phyloP scores from a whole-genome alignment of 345 rosid species.

The Cardamine chenopodiifolia region DNA sequence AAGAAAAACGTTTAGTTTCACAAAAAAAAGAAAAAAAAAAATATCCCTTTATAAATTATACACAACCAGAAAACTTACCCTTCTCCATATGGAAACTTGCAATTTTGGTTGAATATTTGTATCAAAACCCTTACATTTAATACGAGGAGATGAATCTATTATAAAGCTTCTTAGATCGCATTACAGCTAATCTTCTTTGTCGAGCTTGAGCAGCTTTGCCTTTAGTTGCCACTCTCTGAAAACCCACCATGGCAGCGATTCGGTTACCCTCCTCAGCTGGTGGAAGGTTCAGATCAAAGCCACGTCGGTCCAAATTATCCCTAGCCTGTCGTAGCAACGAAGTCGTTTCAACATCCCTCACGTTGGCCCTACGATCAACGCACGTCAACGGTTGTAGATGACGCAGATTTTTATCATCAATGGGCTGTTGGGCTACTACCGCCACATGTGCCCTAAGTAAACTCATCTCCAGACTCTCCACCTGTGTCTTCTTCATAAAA shows the following conservation, averaged over 20 bases:
- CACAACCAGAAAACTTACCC: not conserved
- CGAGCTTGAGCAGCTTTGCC: conserved; percentile 40
- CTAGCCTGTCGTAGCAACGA: not conserved
- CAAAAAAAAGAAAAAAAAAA: no score
- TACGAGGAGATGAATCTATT: conserved; percentile 8
- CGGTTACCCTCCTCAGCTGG: conserved; percentile 1
- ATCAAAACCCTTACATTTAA: conserved; percentile 16
- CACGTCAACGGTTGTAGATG: conserved; percentile 20
- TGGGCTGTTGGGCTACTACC: conserved; percentile 29
- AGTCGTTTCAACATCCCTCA: not conserved
- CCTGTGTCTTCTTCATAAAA: conserved; percentile 23
- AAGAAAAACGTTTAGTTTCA: no score
- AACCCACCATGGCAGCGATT: not conserved
- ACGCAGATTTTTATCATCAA: not conserved
- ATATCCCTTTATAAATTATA: not conserved
- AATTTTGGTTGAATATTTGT: no score
- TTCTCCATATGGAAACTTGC: not conserved
- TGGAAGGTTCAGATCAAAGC: conserved; percentile 39
- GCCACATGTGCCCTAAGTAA: conserved; percentile 31
- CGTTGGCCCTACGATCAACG: conserved; percentile 21
- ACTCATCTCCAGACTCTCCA: conserved; percentile 20
- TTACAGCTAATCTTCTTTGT: conserved; percentile 32
- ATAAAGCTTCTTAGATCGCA: conserved; percentile 28
- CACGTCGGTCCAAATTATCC: conserved; percentile 2
- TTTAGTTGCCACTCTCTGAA: not conserved